Percentiles rank a stretch among this genome's conserved stretches.
Conservation (phyloP, 345 rosid species). For the Carallia brachiata region DNA sequence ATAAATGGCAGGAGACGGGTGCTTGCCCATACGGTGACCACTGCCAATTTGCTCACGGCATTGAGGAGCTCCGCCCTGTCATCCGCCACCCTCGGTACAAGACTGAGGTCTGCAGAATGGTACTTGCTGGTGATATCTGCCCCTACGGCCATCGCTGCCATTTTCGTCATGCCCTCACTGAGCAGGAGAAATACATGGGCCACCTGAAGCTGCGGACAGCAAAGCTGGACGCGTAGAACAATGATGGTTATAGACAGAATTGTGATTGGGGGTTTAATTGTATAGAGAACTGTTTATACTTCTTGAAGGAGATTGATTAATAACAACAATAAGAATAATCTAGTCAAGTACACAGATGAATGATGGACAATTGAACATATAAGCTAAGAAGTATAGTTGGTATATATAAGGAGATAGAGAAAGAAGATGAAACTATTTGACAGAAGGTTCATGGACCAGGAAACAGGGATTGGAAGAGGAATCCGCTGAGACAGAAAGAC, state of each 20-base stretch:
- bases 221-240: conserved; percentile 21
- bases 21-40: conserved; percentile 64
- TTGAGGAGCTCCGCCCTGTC: conserved; percentile 79
- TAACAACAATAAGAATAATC: neutral
- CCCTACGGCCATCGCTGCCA: conserved; percentile 97
- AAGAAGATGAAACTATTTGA: no score
- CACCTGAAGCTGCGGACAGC: neutral
- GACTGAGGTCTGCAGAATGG: conserved; percentile 81
- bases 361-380: conserved; percentile 6
- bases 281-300: conserved; percentile 19
- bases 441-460: no score
- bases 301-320: conserved; percentile 7
- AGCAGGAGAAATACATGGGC: conserved; percentile 46
- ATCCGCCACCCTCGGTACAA: conserved; percentile 91
- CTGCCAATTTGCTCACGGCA: conserved; percentile 91
- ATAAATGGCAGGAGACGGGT: conserved; percentile 96
- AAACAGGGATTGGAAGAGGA: no score
- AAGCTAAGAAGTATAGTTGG: neutral
- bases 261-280: conserved; percentile 17
- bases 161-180: conserved; percentile 89
- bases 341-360: conserved; percentile 8
- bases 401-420: no score
- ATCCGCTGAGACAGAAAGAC: conserved; percentile 14
- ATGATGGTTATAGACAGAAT: neutral
- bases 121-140: conserved; percentile 61